Evolutionary conservation across 495 filamentous ascomycete species (phyloP), one percentile per base, ranked within the genome.

Genomic region (Lasiosphaeria miniovina): DNA sequence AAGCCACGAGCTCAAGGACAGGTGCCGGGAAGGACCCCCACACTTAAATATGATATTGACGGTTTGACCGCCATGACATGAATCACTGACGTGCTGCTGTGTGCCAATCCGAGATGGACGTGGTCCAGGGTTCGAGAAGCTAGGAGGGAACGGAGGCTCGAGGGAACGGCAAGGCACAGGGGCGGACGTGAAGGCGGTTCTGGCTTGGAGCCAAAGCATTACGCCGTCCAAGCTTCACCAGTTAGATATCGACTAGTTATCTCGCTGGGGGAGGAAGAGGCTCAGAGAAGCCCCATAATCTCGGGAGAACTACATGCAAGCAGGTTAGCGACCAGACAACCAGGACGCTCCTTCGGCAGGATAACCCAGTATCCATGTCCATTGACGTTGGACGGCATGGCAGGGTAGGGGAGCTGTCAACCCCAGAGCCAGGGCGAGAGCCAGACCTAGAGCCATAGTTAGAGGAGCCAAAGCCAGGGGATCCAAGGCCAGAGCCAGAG

Each of bases 211-310:
- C 54, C 59, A 61, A 48, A 61, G 61, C 63, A 64, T 55, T 62
- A 62, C 45, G 54, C 43, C 58, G 10, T 53, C 34, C 52, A 45
- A 54, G 43, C 59, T 36, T 65, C 65, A 56, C 70, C 71, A 74
- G 70, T 72, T 63, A 71, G 63, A 66, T 58, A 66, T 61, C 63
- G 64, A 61, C 65, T 52, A 63, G 66, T 71, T 72, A 74, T 74
- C 70, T 72, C 66, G 38, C 33, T 51, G 38, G 45, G 24, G 24
- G 59, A 61, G 49, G 24, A 60, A 54, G 41, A 51, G 60, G 57
- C 62, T 59, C 62, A 61, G 62, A 57, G 57, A 63, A 57, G 48
- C 62, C 49, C 65, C 63, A 67, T 63, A 71, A 71, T 71, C 64
- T 68, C 70, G 68, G 68, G 64, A 68, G 60, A 51, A 54, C 60